A percentile compares a stretch with the other conserved stretches of the same genome.
phyloP scores from a whole-genome alignment of 306 rosid genomes.

The Vachellia pachyceras region DNA sequence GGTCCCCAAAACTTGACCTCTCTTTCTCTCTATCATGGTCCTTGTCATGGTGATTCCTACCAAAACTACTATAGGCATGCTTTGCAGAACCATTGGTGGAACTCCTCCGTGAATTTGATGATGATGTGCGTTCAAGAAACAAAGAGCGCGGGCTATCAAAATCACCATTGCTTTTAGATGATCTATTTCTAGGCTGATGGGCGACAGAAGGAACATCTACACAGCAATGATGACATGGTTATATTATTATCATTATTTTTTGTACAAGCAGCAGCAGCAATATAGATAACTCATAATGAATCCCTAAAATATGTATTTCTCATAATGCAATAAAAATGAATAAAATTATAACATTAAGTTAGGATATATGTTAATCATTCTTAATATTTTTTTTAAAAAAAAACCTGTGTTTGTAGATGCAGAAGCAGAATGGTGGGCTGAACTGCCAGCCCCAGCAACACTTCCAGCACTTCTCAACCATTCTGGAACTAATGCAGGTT shows the following conservation, averaged over 20 bases:
- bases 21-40: constrained; percentile 97
- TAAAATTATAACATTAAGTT: background rate
- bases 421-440: constrained; percentile 80
- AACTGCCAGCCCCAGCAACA: constrained; percentile 84
- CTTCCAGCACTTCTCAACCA: constrained; percentile 96
- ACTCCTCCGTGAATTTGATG: constrained; percentile 80
- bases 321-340: constrained; percentile 1
- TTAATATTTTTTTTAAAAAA: background rate
- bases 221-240: constrained; percentile 35
- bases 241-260: background rate
- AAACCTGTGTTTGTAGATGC: constrained; percentile 80
- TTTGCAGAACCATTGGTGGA: constrained; percentile 86
- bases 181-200: constrained; percentile 66
- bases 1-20: constrained; percentile 65
- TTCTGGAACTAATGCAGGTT: constrained; percentile 98
- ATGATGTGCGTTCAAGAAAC: constrained; percentile 80
- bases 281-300: constrained; percentile 18
- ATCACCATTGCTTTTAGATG: constrained; percentile 65
- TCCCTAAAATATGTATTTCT: background rate
- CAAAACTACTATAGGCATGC: constrained; percentile 95
- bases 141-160: constrained; percentile 78
- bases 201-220: constrained; percentile 65
- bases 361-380: background rate
- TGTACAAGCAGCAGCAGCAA: background rate
- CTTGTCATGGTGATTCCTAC: constrained; percentile 91